phyloP scores from a whole-genome alignment of 495 filamentous ascomycete genomes.

The Cetradonia linearis region DNA sequence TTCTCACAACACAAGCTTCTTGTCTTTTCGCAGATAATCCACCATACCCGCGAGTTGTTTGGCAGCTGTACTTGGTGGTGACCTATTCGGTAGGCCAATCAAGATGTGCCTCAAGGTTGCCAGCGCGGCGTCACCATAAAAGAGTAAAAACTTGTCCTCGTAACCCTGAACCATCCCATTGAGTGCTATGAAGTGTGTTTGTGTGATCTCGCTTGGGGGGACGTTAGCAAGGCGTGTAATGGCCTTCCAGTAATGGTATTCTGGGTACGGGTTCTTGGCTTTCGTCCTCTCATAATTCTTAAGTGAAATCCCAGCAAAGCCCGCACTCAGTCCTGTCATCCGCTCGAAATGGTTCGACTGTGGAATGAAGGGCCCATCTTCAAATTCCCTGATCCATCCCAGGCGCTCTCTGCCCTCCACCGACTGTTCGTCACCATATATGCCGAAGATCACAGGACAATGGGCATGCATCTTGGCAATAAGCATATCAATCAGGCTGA shows the following conservation, averaged over 20 bases:
- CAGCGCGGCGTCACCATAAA: conserved; percentile 64
- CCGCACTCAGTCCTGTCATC: conserved; percentile 76
- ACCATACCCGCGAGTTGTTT: conserved; percentile 49
- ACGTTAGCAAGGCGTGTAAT: conserved; percentile 65
- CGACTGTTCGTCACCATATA: conserved; percentile 65
- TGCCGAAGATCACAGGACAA: conserved; percentile 82
- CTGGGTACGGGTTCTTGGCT: conserved; percentile 65
- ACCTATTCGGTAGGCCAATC: conserved; percentile 54
- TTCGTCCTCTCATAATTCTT: conserved; percentile 65
- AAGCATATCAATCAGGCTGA: conserved; percentile 71
- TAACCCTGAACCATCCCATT: conserved; percentile 64
- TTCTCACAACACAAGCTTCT: conserved; percentile 42
- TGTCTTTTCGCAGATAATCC: conserved; percentile 48
- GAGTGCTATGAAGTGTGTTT: conserved; percentile 71
- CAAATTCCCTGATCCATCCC: conserved; percentile 58
- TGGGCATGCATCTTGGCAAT: conserved; percentile 74
- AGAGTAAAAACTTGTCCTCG: conserved; percentile 57
- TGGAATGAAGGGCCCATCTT: conserved; percentile 44
- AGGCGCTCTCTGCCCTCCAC: conserved; percentile 55
- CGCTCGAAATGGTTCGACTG: conserved; percentile 64
- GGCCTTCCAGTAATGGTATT: conserved; percentile 67
- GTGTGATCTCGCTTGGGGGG: conserved; percentile 51
- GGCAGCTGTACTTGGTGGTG: conserved; percentile 43
- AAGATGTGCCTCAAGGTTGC: conserved; percentile 54
- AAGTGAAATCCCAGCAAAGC: conserved; percentile 69